Base-by-base conservation (phyloP, 176 grass and related monocot genomes). In the Cocos nucifera region DNA sequence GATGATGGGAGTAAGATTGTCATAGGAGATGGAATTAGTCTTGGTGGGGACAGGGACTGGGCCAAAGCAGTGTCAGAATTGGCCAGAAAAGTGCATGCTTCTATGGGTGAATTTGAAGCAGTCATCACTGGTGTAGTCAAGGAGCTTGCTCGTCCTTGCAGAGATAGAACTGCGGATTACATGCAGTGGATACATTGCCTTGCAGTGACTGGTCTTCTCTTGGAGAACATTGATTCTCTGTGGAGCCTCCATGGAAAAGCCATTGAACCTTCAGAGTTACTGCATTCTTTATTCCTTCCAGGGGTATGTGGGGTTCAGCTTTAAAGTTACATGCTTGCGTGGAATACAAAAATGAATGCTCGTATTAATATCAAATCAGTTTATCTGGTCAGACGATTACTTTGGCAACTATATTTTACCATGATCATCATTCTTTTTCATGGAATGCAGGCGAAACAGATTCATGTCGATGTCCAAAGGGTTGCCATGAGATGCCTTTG, bases 171-270 rank as follows among this genome's bases (percentile, higher is more conserved):
- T 52, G 93, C 87, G 63, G 67, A 85, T 44, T 86, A 85, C 57
- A 81, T 82, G 32, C 81, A 89, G 51, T 98, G 93, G 87, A 92
- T 97, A 76, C 93, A 92, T 75, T 92, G 93, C 52, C 81, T 97
- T 5, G 74, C 80, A 1, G 69, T 92, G 56, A 73, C 85, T 19
- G 75, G 87, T 54, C 85, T 92, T 85, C 81, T 97, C 71, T 85
- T 97, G n/a, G 81, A 88, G 63, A 91, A 92, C 73, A 78, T 86
- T 50, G 55, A 69, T 57, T 71, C 78, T 48, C 57, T 92, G 39
- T 35, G 76, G 74, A 80, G 56, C 22, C 74, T 97, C 17, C 72
- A 75, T 79, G 81, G 76, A 39, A 91, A 82, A 79, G 62, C 71
- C 51, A 84, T 91, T 50, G 69, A 83, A 64, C 72, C 78, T 63